Conservation (phyloP, 805 yeast genomes). For the Teunomyces gatunensis region DNA sequence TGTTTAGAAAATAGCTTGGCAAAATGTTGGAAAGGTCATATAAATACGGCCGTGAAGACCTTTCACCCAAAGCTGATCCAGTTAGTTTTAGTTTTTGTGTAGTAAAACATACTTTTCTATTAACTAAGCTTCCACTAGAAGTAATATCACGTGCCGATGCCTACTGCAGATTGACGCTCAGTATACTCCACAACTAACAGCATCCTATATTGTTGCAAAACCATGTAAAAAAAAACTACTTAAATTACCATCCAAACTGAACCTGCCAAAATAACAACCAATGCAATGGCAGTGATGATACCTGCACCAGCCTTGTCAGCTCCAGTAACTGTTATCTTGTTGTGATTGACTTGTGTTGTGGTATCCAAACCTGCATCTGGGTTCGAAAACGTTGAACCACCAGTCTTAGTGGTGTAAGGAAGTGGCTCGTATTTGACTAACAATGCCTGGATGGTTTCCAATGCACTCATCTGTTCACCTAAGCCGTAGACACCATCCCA, state of each 20-base stretch:
- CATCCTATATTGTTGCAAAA: no score
- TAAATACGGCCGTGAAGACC: no score
- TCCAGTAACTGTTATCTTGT: slow-evolving; percentile 47
- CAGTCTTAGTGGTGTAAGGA: slow-evolving; percentile 34
- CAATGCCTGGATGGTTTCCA: slow-evolving; percentile 58
- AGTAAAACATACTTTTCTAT: no score
- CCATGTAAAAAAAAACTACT: background rate
- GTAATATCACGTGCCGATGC: no score
- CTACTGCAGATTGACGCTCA: no score
- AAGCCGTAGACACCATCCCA: slow-evolving; percentile 70
- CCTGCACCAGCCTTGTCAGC: slow-evolving; percentile 84
- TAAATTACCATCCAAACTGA: slow-evolving; percentile 76
- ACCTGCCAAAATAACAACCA: slow-evolving; percentile 60
- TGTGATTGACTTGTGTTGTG: slow-evolving; percentile 35
- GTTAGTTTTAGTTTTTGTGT: no score
- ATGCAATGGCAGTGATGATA: slow-evolving; percentile 71
- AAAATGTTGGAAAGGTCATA: no score
- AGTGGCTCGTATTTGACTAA: slow-evolving; percentile 34
- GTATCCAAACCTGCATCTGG: slow-evolving; percentile 51
- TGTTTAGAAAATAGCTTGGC: no score
- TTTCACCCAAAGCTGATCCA: no score
- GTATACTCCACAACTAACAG: no score
- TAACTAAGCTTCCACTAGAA: no score
- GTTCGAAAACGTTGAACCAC: slow-evolving; percentile 35
- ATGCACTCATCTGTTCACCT: slow-evolving; percentile 77